These are phyloP conservation scores for carrot (Daucus carota) DNA, from an alignment of 129 eudicot genomes.

Conservation along the genomic window DH1_v3.0 NC_030384.2:31595001-31595500, in stretches of 20 bases:
- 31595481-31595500: background rate
- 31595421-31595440: background rate
- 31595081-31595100: background rate
- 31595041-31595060: background rate
- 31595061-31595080: background rate
- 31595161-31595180: background rate
- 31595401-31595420: background rate
- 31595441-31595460: background rate
- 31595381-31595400: background rate
- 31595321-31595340: background rate
- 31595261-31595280: constrained; percentile 16
- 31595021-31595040: background rate
- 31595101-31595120: background rate
- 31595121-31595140: background rate
- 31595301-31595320: background rate
- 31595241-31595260: constrained; percentile 65
- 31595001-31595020: background rate
- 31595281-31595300: constrained; percentile 27
- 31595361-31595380: too few relatives aligned
- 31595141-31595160: background rate
- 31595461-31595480: background rate
- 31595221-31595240: constrained; percentile 30
- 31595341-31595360: too few relatives aligned
- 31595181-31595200: background rate
- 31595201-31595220: background rate